A percentile compares a stretch with the other conserved stretches of the same genome.
Evolutionary conservation across 2,329 filamentous ascomycete species (phyloP).

Genomic region (Diplodia sapinea): DNA sequence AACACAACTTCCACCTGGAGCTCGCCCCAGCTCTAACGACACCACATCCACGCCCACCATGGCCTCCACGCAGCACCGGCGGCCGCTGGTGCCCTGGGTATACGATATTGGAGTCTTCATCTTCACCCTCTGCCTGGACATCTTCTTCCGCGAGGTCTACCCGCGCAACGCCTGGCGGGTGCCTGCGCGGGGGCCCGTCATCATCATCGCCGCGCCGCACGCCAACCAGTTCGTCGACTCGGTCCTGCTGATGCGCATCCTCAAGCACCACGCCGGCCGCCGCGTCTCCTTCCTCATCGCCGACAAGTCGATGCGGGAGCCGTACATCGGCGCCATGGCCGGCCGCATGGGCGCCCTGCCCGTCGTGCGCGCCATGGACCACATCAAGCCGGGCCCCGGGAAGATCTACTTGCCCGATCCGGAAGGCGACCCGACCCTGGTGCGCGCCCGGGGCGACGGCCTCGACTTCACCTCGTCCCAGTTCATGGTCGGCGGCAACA

Average conservation of each 20-base stretch:
- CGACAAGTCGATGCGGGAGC: conserved; percentile 28
- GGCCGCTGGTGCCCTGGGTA: conserved; percentile 30
- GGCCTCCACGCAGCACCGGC: conserved; percentile 8
- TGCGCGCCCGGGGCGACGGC: conserved; percentile 22
- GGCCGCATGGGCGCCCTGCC: conserved; percentile 28
- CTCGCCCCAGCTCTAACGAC: not conserved
- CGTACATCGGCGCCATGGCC: conserved; percentile 30
- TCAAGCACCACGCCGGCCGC: conserved; percentile 23
- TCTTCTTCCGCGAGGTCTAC: conserved; percentile 33
- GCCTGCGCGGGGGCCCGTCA: conserved; percentile 22
- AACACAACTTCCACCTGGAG: not conserved
- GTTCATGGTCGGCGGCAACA: conserved; percentile 25
- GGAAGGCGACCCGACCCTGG: conserved; percentile 26
- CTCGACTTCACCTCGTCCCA: conserved; percentile 12
- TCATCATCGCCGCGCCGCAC: conserved; percentile 31
- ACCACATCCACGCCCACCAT: not conserved
- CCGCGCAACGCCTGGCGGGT: conserved; percentile 17
- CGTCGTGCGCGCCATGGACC: conserved; percentile 31
- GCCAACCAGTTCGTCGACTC: conserved; percentile 33
- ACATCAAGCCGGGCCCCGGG: conserved; percentile 28
- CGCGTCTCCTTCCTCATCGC: conserved; percentile 31
- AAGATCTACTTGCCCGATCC: conserved; percentile 31
- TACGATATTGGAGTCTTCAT: conserved; percentile 22
- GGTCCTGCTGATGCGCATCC: conserved; percentile 26
- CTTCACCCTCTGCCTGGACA: conserved; percentile 30